phyloP scores from a whole-genome alignment of 495 filamentous ascomycete genomes.

The Lasiosphaeriaceae sp. region DNA sequence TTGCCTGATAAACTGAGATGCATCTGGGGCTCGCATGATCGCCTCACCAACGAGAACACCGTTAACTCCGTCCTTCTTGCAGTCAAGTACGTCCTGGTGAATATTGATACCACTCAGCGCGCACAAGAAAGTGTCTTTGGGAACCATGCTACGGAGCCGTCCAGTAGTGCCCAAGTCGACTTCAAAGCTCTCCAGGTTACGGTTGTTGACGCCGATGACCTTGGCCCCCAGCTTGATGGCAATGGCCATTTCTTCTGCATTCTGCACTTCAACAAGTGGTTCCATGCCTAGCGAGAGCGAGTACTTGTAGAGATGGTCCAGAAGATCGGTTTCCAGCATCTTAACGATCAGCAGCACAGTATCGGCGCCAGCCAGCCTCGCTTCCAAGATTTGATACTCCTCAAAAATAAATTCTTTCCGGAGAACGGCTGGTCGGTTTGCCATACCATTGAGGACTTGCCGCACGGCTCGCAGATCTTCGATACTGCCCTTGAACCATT shows the following conservation, averaged over 20 bases:
- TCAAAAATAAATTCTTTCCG: conserved; percentile 98
- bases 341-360: conserved; percentile 97
- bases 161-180: conserved; percentile 94
- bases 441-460: conserved; percentile 81
- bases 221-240: conserved; percentile 85
- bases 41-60: conserved; percentile 94
- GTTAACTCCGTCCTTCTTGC: conserved; percentile 82
- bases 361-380: conserved; percentile 87
- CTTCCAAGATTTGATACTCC: conserved; percentile 96
- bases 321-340: conserved; percentile 78
- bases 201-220: conserved; percentile 97
- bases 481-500: conserved; percentile 98
- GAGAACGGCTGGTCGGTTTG: conserved; percentile 84
- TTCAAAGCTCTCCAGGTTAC: conserved; percentile 91
- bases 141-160: conserved; percentile 79
- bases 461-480: conserved; percentile 89
- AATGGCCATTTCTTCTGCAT: conserved; percentile 82
- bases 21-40: conserved; percentile 86
- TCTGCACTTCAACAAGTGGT: conserved; percentile 95
- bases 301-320: conserved; percentile 79
- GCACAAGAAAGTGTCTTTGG: conserved; percentile 82
- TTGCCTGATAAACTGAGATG: conserved; percentile 68
- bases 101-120: conserved; percentile 92
- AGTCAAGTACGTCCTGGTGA: conserved; percentile 84
- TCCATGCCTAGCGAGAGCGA: conserved; percentile 93